phyloP scores from a whole-genome alignment of 2,329 filamentous ascomycete genomes.

The Rhexocercosporidium sp. region DNA sequence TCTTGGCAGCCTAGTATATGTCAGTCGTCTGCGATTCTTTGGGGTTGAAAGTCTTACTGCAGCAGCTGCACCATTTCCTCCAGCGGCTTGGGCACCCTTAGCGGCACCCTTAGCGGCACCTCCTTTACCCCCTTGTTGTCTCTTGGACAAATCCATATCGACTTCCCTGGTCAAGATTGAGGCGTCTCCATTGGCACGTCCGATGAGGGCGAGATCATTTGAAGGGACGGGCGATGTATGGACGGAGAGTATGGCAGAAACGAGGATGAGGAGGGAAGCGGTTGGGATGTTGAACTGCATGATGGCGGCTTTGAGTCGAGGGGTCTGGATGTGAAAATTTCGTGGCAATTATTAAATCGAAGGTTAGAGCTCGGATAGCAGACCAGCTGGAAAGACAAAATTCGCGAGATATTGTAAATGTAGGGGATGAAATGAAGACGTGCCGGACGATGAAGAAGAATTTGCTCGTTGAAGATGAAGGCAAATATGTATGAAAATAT shows the following conservation, averaged over 20 bases:
- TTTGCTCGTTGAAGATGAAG: background rate
- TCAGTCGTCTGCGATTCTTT: background rate
- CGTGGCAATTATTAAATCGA: background rate
- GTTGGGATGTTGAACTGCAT: constrained; percentile 16
- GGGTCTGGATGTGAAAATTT: too few species aligned
- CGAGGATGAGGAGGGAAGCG: constrained; percentile 9
- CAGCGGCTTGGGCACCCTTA: background rate
- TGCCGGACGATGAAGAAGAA: constrained; percentile 15
- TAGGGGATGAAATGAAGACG: background rate
- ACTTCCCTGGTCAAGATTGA: background rate
- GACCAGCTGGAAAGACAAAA: constrained; percentile 9
- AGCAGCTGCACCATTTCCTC: background rate
- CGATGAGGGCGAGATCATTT: background rate
- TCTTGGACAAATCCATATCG: background rate
- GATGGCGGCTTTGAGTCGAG: background rate
- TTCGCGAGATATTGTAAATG: background rate
- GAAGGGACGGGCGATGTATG: constrained; percentile 8
- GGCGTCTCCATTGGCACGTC: background rate
- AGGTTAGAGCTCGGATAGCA: background rate
- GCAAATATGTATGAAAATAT: too few species aligned
- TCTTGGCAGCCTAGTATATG: background rate
- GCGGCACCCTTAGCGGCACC: background rate
- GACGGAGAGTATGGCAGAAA: constrained; percentile 15
- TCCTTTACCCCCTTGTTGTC: background rate
- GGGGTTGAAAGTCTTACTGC: background rate